Evolutionary conservation across 1,139 yeast species (phyloP).

Genomic region (Candida sojae): DNA sequence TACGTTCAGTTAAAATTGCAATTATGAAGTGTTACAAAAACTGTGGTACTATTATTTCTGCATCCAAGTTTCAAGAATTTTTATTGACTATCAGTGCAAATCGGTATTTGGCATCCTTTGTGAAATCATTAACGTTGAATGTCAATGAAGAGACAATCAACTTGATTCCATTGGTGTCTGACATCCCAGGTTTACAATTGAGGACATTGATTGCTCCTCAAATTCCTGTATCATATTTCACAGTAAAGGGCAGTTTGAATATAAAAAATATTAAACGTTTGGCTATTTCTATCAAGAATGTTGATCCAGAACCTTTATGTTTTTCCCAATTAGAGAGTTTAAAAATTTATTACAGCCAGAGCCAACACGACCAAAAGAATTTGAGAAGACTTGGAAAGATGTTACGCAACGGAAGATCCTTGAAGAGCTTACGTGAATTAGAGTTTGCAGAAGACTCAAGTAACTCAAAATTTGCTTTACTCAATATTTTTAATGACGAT

Average conservation of each 20-base stretch:
- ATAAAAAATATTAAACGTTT: constrained; percentile 3
- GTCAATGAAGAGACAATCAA: constrained; percentile 7
- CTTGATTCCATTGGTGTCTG: constrained; percentile 1
- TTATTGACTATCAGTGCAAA: constrained; percentile 1
- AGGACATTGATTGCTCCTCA: constrained; percentile 8
- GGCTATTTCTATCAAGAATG: constrained; percentile 5
- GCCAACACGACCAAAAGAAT: constrained; percentile 5
- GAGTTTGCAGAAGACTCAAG: constrained; percentile 7
- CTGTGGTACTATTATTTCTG: constrained; percentile 9
- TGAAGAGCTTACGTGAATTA: constrained; percentile 6
- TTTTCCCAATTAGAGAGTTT: constrained; percentile 9
- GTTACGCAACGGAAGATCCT: constrained; percentile 1
- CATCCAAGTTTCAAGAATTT: constrained; percentile 6
- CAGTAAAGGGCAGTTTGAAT: not conserved
- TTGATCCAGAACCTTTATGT: not conserved
- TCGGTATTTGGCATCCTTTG: constrained; percentile 1
- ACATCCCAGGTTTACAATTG: constrained; percentile 1
- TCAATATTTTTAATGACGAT: constrained; percentile 8
- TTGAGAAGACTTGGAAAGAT: constrained; percentile 3
- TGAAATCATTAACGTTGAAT: constrained; percentile 7
- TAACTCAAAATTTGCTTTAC: constrained; percentile 5
- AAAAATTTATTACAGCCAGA: constrained; percentile 7
- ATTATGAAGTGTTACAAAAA: constrained; percentile 2
- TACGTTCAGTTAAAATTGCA: constrained; percentile 1
- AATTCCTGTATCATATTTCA: constrained; percentile 7